These are phyloP conservation scores for Cornus kousa DNA, from an alignment of 148 eudicot species.

Conservation along the genomic window DNA sequence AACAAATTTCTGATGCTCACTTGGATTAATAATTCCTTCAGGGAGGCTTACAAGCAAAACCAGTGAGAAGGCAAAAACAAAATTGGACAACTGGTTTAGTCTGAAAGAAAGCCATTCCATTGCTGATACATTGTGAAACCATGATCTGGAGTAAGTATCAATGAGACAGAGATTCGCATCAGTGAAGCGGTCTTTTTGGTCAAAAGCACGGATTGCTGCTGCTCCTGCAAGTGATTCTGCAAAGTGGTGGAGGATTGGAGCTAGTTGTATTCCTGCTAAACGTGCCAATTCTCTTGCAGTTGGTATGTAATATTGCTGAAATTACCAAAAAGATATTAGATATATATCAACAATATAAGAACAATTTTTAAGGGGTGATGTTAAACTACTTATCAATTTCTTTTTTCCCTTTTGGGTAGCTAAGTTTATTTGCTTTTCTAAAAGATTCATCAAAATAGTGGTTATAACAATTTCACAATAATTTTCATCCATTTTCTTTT, in stretches of 20 bases:
- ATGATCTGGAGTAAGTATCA: constrained; percentile 77
- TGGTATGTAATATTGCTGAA: constrained; percentile 94
- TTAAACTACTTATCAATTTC: neutral
- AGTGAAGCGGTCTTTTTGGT: constrained; percentile 68
- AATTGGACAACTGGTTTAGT: constrained; percentile 89
- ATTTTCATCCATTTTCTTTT: neutral
- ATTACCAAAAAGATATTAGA: constrained; percentile 3
- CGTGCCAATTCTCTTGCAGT: constrained; percentile 96
- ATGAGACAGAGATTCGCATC: constrained; percentile 65
- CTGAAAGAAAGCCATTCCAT: constrained; percentile 99
- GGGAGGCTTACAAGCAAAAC: constrained; percentile 90
- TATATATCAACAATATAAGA: neutral
- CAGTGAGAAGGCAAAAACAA: constrained; percentile 92
- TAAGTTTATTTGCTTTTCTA: neutral
- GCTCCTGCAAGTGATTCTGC: constrained; percentile 98
- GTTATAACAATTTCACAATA: neutral
- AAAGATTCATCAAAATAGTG: neutral
- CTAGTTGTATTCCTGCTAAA: constrained; percentile 77
- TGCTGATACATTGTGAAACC: constrained; percentile 96
- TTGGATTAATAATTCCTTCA: constrained; percentile 89
- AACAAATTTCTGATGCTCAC: constrained; percentile 36
- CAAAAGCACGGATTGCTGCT: constrained; percentile 92
- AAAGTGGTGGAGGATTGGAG: constrained; percentile 97
- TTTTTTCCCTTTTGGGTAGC: neutral
- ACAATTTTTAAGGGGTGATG: neutral